Base-by-base conservation (phyloP, 306 rosid species). In the Phaseolus lunatus region DNA sequence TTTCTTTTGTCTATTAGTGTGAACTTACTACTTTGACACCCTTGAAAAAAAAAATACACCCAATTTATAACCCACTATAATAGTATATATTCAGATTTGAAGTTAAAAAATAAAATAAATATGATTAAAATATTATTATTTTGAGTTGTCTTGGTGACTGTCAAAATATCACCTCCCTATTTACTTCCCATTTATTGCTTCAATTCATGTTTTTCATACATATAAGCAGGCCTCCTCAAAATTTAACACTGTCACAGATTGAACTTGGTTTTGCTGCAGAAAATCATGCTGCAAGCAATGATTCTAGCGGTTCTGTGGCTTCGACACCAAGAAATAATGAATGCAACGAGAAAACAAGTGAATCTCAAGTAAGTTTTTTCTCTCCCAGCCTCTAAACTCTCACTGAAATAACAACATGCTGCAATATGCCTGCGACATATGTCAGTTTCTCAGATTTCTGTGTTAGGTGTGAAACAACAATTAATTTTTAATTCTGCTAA, bases 291-390 rank as follows among this genome's bases (percentile, higher is more conserved):
- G 79, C 86, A 57, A 82, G 88, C 83, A 84, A 61, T 73, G 43
- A 80, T 43, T 86, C 92, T 64, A 82, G 85, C 70, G 91, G 83
- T 76, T 77, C 72, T 70, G 92, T 68, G 65, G 89, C 81, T 73
- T 86, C 88, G 33, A 14, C 76, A 10, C 84, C 79, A 62, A 81
- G 85, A 72, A 77, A 77, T 43, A 70, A 77, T 2, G 84, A 86
- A 84, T 62, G 66, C 86, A 81, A 79, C 14, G 86, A 82, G 85
- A 87, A 90, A 73, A 86, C 75, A 71, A 86, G 86, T 27, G 90
- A 86, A 45, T 78, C 84, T 70, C 96, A 89, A 75, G 96, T 93
- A 88, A 76, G 92, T 81, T 26, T 54, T 63, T 9, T 29, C 41
- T 63, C 23, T 45, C 41, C 18, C 19, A 0, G 18, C 48, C 39